Evolutionary conservation across 768 basidiomycete species (phyloP).

Genomic region (Boletus rubroflammeus): DNA sequence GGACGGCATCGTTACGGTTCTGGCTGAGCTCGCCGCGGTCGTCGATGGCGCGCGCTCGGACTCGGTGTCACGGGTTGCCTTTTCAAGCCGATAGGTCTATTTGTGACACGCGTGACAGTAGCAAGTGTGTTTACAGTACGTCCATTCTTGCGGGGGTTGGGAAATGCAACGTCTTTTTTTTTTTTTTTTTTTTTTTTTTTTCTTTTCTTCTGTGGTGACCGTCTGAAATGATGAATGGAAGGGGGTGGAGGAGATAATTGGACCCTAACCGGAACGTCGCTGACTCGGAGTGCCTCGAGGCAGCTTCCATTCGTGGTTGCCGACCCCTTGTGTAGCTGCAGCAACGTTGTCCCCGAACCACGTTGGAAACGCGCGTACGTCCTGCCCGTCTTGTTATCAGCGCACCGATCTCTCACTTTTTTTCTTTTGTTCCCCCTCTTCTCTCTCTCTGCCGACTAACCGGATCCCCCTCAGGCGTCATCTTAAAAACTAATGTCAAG

Average conservation of each 20-base stretch:
- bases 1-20: constrained; percentile 13
- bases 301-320: constrained; percentile 51
- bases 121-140: too few relatives aligned
- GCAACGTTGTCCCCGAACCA: constrained; percentile 42
- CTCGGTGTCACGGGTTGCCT: too few relatives aligned
- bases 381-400: constrained; percentile 25
- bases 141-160: too few relatives aligned
- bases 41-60: background rate
- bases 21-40: background rate
- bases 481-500: constrained; percentile 46
- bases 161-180: too few relatives aligned
- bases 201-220: background rate
- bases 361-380: constrained; percentile 64
- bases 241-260: background rate
- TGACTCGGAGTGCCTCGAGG: constrained; percentile 33
- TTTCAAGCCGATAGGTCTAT: background rate
- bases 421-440: constrained; percentile 30
- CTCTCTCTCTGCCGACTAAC: background rate
- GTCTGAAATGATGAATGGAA: constrained; percentile 3
- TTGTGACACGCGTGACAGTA: background rate
- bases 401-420: constrained; percentile 32
- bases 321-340: constrained; percentile 28
- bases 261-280: background rate
- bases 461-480: background rate
- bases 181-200: too few relatives aligned